These are phyloP conservation scores for Mucor indicus DNA, from an alignment of 371 early-diverging fungal genomes.

Conservation along the genomic window DNA sequence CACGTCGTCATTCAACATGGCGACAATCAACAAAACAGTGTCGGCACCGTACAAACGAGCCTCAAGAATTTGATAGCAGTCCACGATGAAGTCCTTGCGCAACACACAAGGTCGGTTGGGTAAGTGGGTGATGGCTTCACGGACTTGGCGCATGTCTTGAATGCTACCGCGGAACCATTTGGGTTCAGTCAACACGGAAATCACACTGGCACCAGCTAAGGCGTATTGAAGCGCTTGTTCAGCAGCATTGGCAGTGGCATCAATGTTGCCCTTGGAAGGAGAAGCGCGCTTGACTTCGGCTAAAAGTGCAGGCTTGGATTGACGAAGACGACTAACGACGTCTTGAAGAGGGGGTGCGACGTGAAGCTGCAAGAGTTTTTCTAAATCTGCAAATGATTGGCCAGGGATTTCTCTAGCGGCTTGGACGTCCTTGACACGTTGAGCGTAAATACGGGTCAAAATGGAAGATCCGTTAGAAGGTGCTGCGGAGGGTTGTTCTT, in stretches of 20 bases:
- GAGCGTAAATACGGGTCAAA: constrained; percentile 67
- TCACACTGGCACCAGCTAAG: constrained; percentile 84
- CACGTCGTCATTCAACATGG: constrained; percentile 76
- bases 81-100: constrained; percentile 96
- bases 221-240: constrained; percentile 86
- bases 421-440: constrained; percentile 79
- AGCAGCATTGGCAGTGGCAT: constrained; percentile 77
- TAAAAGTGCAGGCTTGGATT: constrained; percentile 68
- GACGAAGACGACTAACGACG: constrained; percentile 68
- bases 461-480: constrained; percentile 35
- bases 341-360: constrained; percentile 77
- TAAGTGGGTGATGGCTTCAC: constrained; percentile 59
- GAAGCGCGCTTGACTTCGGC: constrained; percentile 98
- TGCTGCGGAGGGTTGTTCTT: constrained; percentile 2
- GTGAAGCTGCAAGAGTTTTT: constrained; percentile 65
- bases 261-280: constrained; percentile 93
- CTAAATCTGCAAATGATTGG: constrained; percentile 62
- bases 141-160: constrained; percentile 85
- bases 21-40: constrained; percentile 93
- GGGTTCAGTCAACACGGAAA: constrained; percentile 96
- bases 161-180: constrained; percentile 95
- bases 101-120: constrained; percentile 89
- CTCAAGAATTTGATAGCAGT: constrained; percentile 93
- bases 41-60: constrained; percentile 92
- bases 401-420: constrained; percentile 74